Evolutionary conservation across 2,329 filamentous ascomycete genomes (phyloP), one percentile per base, ranked within the genome.

Genomic region (Pseudogymnoascus sp.): DNA sequence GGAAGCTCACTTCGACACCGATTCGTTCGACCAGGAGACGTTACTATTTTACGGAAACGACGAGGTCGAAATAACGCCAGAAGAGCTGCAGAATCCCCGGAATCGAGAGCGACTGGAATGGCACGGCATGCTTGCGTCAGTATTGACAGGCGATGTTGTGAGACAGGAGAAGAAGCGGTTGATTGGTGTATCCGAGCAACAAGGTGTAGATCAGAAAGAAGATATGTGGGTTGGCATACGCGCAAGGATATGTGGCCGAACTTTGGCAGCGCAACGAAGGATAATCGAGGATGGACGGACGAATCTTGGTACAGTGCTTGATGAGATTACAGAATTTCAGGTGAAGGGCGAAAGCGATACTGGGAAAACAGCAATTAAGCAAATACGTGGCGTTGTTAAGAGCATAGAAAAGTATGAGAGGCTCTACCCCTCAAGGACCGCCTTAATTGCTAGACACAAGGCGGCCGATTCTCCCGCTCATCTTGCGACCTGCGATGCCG

Each of bases 71-170:
- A 93, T 93, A 0, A 95, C 91, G 3, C 82, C 91, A 23, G 95
- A 97, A 71, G 95, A 99, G 74, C 77, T 97, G 62, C 89, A 90
- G 75, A 90, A 97, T 70, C 90, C 92, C 0, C 86, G 87, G 67
- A 97, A 93, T 72, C 84, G 93, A 66, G 95, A 97, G 76, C 83
- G 93, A 50, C 80, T 99, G 23, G 95, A 99, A 76, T 99, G 95
- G 95, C 93, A 99, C 76, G 91, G 91, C 2, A 99, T 99, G 95
- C 79, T 99, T 64, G 91, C 93, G 65, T 96, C 93, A 13, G 95
- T 99, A 3, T 79, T 99, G 68, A 97, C 93, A 0, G 95, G 95
- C 68, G 95, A 99, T 74, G 95, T 99, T 8, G 93, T 99, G 64
- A 91, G 91, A 71, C 95, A 99, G 76, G 95, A 99, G 78, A 99